These are phyloP conservation scores for Auricularia sp. DNA, from an alignment of 768 basidiomycete genomes.

Conservation along the genomic window DNA sequence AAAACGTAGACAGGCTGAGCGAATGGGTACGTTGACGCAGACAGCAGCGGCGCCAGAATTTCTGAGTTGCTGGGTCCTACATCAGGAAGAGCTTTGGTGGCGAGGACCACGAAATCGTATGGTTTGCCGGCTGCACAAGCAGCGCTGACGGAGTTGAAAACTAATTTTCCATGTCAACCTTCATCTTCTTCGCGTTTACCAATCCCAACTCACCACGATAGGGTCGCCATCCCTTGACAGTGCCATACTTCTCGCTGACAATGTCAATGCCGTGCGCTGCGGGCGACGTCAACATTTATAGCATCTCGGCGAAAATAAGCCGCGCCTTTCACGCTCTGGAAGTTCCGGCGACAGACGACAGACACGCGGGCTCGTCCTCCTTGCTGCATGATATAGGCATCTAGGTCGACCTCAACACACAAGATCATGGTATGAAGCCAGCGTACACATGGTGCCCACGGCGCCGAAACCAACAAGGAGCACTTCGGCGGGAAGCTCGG, in stretches of 20 bases:
- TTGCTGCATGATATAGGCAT: slow-evolving; percentile 45
- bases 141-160: slow-evolving; percentile 46
- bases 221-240: slow-evolving; percentile 49
- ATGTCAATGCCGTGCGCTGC: slow-evolving; percentile 47
- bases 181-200: slow-evolving; percentile 3
- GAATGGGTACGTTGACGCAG: slow-evolving; percentile 27
- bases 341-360: slow-evolving; percentile 64
- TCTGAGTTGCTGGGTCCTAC: slow-evolving; percentile 39
- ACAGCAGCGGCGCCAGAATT: slow-evolving; percentile 48
- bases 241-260: slow-evolving; percentile 50
- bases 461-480: slow-evolving; percentile 38
- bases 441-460: slow-evolving; percentile 53
- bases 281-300: not conserved
- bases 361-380: slow-evolving; percentile 57
- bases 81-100: slow-evolving; percentile 68
- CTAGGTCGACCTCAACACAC: slow-evolving; percentile 20
- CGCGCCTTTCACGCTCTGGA: slow-evolving; percentile 41
- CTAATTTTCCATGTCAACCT: slow-evolving; percentile 23
- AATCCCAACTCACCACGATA: slow-evolving; percentile 40
- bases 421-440: not conserved
- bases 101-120: slow-evolving; percentile 57
- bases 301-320: not conserved
- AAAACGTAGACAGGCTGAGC: slow-evolving; percentile 52
- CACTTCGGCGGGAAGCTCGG: not conserved
- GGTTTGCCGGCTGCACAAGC: slow-evolving; percentile 40